Evolutionary conservation across 2,329 filamentous ascomycete species (phyloP), one percentile per base, ranked within the genome.

Genomic region (Xylaria sp.): DNA sequence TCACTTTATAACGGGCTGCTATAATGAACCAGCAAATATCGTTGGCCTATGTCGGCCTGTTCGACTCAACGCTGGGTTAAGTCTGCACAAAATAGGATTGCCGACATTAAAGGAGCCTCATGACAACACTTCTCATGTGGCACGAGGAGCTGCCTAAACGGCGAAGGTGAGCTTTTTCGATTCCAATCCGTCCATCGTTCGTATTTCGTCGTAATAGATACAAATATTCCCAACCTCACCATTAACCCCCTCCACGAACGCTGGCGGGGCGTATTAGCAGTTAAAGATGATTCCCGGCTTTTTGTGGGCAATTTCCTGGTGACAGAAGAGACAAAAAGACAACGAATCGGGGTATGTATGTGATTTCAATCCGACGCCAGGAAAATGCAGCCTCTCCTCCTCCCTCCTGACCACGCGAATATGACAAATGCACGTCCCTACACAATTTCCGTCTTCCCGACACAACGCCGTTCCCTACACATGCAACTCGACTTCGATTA

Each of bases 321-420:
- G 43, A 42, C 39, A 29, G 45, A 49, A 20, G 45, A 52, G 13
- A 42, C 13, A 51, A 54, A 54, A 39, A 55, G 44, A 55, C 44
- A 19, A 44, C 39, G 37, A 52, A 44, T 17, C 39, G 50, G 59
- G 56, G 64, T 63, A 63, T 65, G 64, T 65, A 34, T 34, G 29
- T 34, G 11, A 34, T 34, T 7, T 34, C 8, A 50, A 56, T 61
- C 61, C 59, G 62, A 67, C 64, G 62, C 64, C 65, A 54, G 60
- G 54, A 60, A 65, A 67, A 67, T 67, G 64, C 64, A 66, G 53
- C 42, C 54, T 44, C n/a, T n/a, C n/a, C n/a, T n/a, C n/a, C n/a
- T n/a, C n/a, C n/a, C n/a, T n/a, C n/a, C n/a, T n/a, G n/a, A 62
- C 48, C 44, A 61, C 46, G 54, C 29, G 62, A 46, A 61, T 43